Percentiles rank a stretch among this genome's conserved stretches.
Conservation (phyloP, 1,139 yeast species). For the Suhomyces taliae region DNA sequence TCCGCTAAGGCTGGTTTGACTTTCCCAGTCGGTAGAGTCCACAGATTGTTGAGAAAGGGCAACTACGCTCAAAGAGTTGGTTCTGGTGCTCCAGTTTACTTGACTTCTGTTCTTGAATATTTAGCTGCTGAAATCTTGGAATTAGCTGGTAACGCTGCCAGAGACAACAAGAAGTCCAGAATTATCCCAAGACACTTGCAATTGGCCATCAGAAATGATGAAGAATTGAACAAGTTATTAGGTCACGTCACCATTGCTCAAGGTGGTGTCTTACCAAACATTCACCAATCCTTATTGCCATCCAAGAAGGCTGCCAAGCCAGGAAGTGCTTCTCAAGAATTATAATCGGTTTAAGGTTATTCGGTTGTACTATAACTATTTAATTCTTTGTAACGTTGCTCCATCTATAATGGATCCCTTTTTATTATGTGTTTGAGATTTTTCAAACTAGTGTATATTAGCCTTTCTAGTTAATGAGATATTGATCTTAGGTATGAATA, state of each 20-base stretch:
- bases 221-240: conserved; percentile 56
- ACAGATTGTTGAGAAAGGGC: conserved; percentile 55
- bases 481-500: conserved; percentile 7
- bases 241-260: conserved; percentile 96
- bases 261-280: conserved; percentile 98
- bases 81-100: conserved; percentile 57
- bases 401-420: conserved; percentile 5
- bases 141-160: conserved; percentile 58
- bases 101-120: conserved; percentile 53
- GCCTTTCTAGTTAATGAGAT: conserved; percentile 16
- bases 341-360: conserved; percentile 41
- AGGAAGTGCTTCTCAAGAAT: conserved; percentile 81
- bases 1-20: conserved; percentile 56
- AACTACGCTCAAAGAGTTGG: conserved; percentile 59
- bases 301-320: conserved; percentile 76
- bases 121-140: conserved; percentile 57
- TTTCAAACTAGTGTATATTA: conserved; percentile 19
- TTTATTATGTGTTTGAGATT: conserved; percentile 11
- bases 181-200: conserved; percentile 55
- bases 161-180: conserved; percentile 60
- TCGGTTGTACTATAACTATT: conserved; percentile 13
- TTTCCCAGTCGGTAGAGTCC: conserved; percentile 58
- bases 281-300: conserved; percentile 93
- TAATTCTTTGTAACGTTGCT: conserved; percentile 13
- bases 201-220: conserved; percentile 57